These are phyloP conservation scores for Kodamaea neixiangensis DNA, from an alignment of 805 yeast genomes.

Conservation along the genomic window DNA sequence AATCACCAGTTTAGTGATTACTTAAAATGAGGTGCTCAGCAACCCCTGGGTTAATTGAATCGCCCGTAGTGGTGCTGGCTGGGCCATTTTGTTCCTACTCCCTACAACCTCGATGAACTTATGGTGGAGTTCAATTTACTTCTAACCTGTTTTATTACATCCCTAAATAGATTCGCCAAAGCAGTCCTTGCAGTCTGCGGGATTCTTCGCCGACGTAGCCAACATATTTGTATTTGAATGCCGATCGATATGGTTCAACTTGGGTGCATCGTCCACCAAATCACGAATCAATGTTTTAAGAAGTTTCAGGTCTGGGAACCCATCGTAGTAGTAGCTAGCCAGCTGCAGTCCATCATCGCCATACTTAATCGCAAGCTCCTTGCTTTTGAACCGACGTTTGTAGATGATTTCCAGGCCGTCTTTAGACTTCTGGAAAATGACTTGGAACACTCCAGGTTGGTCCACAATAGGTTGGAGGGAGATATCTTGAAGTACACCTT, in stretches of 20 bases:
- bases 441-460: conserved; percentile 24
- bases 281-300: conserved; percentile 69
- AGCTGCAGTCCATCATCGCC: conserved; percentile 23
- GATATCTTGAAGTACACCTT: conserved; percentile 47
- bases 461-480: conserved; percentile 25
- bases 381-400: conserved; percentile 50
- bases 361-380: conserved; percentile 23
- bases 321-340: conserved; percentile 49
- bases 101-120: neutral
- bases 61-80: neutral
- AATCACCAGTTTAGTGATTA: conserved; percentile 18
- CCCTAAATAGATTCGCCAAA: conserved; percentile 3
- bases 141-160: neutral
- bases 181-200: conserved; percentile 2
- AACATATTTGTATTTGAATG: conserved; percentile 7
- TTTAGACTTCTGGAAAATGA: conserved; percentile 6
- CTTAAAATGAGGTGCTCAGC: conserved; percentile 9
- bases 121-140: conserved; percentile 1
- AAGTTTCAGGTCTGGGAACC: conserved; percentile 86
- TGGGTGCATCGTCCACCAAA: conserved; percentile 49
- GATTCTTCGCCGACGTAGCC: neutral
- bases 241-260: conserved; percentile 66
- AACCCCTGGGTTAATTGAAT: neutral
- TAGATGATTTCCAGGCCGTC: conserved; percentile 44
- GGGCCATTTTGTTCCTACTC: neutral